Conservation (phyloP, 805 yeast genomes). For the Lipomyces yamadae region DNA sequence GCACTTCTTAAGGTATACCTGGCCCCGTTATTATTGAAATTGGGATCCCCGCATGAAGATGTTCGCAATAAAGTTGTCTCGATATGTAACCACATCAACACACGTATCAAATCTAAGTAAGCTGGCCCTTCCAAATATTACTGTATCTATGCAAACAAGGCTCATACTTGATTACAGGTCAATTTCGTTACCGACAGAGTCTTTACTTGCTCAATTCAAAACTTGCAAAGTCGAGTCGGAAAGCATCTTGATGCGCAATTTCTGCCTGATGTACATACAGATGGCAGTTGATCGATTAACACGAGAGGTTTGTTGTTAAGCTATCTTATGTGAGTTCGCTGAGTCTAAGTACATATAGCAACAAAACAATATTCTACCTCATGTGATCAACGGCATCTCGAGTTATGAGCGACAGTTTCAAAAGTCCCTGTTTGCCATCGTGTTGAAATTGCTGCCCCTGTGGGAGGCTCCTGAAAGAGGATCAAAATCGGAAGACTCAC, state of each 20-base stretch:
- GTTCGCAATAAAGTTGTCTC: slow-evolving; percentile 73
- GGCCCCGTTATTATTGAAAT: slow-evolving; percentile 77
- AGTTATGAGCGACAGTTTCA: slow-evolving; percentile 47
- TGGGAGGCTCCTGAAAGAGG: slow-evolving; percentile 60
- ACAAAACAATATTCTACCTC: slow-evolving; percentile 52
- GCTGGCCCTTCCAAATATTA: slow-evolving; percentile 10
- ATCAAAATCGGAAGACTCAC: slow-evolving; percentile 49
- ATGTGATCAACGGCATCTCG: slow-evolving; percentile 55
- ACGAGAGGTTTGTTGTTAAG: slow-evolving; percentile 38
- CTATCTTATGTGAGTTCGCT: neutral
- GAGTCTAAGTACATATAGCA: slow-evolving; percentile 30
- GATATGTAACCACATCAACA: slow-evolving; percentile 67
- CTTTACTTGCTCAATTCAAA: slow-evolving; percentile 67
- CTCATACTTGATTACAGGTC: slow-evolving; percentile 24
- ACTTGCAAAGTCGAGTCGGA: slow-evolving; percentile 51
- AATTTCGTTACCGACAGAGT: slow-evolving; percentile 65
- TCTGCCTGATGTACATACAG: slow-evolving; percentile 61
- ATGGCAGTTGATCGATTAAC: slow-evolving; percentile 66
- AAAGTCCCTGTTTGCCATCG: slow-evolving; percentile 65
- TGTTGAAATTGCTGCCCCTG: slow-evolving; percentile 57
- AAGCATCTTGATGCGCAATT: slow-evolving; percentile 24
- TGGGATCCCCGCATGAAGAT: slow-evolving; percentile 68
- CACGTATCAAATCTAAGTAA: slow-evolving; percentile 59
- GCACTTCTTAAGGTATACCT: slow-evolving; percentile 63
- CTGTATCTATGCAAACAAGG: neutral